These are phyloP conservation scores for Prunus davidiana DNA, from an alignment of 306 rosid species.

Conservation along the genomic window DNA sequence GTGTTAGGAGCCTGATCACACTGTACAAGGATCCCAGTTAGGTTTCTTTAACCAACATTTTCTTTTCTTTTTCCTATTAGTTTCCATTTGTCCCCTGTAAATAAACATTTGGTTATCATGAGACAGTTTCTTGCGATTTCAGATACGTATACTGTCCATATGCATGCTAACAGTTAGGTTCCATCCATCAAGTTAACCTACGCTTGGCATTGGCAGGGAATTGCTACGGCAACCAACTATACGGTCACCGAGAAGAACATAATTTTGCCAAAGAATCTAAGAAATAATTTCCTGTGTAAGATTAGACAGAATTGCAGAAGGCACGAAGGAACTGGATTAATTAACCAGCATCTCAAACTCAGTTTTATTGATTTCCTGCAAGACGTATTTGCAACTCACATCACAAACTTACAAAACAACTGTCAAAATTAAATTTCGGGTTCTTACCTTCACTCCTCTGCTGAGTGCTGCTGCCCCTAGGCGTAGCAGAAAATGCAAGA, in stretches of 20 bases:
- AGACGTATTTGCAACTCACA: no score
- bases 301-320: neutral
- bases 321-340: neutral
- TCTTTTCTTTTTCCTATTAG: neutral
- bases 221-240: neutral
- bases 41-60: neutral
- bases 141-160: neutral
- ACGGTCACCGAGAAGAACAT: no score
- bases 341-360: neutral
- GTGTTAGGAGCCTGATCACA: constrained; percentile 55
- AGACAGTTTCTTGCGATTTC: neutral
- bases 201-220: neutral
- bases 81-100: neutral
- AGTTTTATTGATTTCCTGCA: no score
- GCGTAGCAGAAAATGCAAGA: neutral
- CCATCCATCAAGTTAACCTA: neutral
- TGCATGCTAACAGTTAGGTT: neutral
- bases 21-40: constrained; percentile 21
- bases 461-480: neutral
- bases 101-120: neutral
- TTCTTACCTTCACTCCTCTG: neutral
- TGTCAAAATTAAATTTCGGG: neutral
- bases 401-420: neutral
- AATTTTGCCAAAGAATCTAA: no score
- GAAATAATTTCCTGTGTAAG: no score